phyloP scores from a whole-genome alignment of 305 asterid species.

The Caryopteris hybrid region DNA sequence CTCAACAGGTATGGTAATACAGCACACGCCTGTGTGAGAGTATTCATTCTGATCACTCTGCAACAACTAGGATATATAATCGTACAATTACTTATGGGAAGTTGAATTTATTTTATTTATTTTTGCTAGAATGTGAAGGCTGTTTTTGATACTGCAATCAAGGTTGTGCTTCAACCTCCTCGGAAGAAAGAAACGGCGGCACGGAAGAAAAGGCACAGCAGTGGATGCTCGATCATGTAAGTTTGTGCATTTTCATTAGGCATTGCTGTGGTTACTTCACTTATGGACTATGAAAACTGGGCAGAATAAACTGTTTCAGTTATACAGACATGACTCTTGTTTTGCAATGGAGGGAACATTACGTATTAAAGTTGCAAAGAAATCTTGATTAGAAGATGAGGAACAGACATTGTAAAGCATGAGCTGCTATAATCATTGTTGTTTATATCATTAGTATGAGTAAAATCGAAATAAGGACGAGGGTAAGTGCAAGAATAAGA shows the following conservation, averaged over 20 bases:
- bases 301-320: too few relatives aligned
- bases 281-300: not conserved
- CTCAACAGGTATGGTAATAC: conserved; percentile 62
- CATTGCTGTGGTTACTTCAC: not conserved
- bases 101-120: not conserved
- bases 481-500: not conserved
- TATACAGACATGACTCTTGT: too few relatives aligned
- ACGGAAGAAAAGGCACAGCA: conserved; percentile 54
- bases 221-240: conserved; percentile 79
- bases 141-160: conserved; percentile 85
- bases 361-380: not conserved
- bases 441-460: not conserved
- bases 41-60: not conserved
- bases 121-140: conserved; percentile 80
- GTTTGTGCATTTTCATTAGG: conserved; percentile 23
- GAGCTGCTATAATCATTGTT: too few relatives aligned
- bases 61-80: not conserved
- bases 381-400: not conserved
- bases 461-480: not conserved
- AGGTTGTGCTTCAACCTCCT: conserved; percentile 88
- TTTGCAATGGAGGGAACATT: too few relatives aligned
- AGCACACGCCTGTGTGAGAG: too few relatives aligned
- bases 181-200: conserved; percentile 65
- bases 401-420: too few relatives aligned
- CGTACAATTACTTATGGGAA: not conserved